Evolutionary conservation across 305 asterid genomes (phyloP).

Genomic region (Fraxinus albicans): DNA sequence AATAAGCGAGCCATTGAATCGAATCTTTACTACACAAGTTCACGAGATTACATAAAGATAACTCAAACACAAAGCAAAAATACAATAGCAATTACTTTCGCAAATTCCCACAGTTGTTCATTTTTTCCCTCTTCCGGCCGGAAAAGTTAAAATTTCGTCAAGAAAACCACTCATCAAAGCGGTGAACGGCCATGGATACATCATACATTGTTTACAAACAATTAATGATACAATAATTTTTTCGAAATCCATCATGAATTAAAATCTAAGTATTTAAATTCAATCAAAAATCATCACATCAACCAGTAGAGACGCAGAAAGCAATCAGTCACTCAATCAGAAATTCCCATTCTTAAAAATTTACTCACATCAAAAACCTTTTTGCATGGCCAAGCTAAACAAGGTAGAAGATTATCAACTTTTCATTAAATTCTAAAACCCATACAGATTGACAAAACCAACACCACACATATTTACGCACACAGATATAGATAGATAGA

Average conservation of each 20-base stretch:
- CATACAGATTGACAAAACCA: conserved; percentile 14
- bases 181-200: background rate
- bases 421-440: background rate
- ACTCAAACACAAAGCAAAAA: background rate
- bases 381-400: conserved; percentile 12
- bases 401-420: background rate
- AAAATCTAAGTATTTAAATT: background rate
- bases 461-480: background rate
- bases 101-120: background rate
- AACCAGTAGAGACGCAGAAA: background rate
- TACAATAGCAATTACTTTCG: background rate
- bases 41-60: conserved; percentile 15
- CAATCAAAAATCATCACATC: conserved; percentile 8
- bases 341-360: background rate
- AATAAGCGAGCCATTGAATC: background rate
- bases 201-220: background rate
- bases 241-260: background rate
- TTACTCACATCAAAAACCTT: background rate
- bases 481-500: background rate
- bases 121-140: background rate
- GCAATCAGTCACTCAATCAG: background rate
- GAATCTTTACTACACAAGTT: conserved; percentile 8
- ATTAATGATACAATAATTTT: background rate
- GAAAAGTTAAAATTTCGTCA: background rate
- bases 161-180: background rate